Percentiles rank a stretch among this genome's conserved stretches.
phyloP scores from a whole-genome alignment of 2,329 filamentous ascomycete genomes.

The Curvularia spicifera region DNA sequence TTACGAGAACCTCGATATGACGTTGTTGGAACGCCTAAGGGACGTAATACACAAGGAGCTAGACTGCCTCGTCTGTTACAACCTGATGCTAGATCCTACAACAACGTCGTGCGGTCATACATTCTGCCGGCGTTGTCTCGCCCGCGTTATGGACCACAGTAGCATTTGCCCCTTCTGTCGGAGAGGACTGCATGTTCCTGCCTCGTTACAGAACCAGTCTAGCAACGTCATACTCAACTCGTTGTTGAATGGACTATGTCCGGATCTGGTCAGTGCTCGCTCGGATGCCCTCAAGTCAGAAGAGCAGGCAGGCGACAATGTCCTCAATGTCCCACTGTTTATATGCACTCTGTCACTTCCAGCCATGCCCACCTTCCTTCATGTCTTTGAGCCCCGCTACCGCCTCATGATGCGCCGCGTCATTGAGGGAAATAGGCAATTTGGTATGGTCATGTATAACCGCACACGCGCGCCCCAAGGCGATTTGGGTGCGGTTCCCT shows the following conservation, averaged over 20 bases:
- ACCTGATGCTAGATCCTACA: slow-evolving; percentile 78
- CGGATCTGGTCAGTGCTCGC: slow-evolving; percentile 65
- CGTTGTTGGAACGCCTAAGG: slow-evolving; percentile 64
- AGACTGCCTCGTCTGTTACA: slow-evolving; percentile 89
- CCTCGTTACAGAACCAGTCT: slow-evolving; percentile 57
- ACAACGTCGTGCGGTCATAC: slow-evolving; percentile 90
- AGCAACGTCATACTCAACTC: slow-evolving; percentile 68
- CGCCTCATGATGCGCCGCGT: slow-evolving; percentile 85
- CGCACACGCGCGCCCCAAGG: slow-evolving; percentile 60
- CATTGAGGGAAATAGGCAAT: slow-evolving; percentile 74
- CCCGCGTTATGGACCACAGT: slow-evolving; percentile 77
- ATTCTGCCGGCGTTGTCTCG: slow-evolving; percentile 81
- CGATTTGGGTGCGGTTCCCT: slow-evolving; percentile 61
- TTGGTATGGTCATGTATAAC: slow-evolving; percentile 84
- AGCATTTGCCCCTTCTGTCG: slow-evolving; percentile 82
- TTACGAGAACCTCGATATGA: slow-evolving; percentile 54
- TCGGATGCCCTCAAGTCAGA: slow-evolving; percentile 63
- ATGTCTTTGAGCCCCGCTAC: slow-evolving; percentile 93
- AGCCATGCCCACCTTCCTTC: slow-evolving; percentile 79
- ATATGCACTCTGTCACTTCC: slow-evolving; percentile 84
- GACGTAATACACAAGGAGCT: slow-evolving; percentile 71
- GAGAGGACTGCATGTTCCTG: slow-evolving; percentile 63
- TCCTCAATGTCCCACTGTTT: slow-evolving; percentile 71
- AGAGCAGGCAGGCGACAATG: slow-evolving; percentile 61
- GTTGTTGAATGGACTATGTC: slow-evolving; percentile 73